Percentiles rank a stretch among this genome's conserved stretches.
These are phyloP conservation scores for Helicocarpus griseus DNA, from an alignment of 2,329 filamentous ascomycete species.

Conservation along the genomic window DNA sequence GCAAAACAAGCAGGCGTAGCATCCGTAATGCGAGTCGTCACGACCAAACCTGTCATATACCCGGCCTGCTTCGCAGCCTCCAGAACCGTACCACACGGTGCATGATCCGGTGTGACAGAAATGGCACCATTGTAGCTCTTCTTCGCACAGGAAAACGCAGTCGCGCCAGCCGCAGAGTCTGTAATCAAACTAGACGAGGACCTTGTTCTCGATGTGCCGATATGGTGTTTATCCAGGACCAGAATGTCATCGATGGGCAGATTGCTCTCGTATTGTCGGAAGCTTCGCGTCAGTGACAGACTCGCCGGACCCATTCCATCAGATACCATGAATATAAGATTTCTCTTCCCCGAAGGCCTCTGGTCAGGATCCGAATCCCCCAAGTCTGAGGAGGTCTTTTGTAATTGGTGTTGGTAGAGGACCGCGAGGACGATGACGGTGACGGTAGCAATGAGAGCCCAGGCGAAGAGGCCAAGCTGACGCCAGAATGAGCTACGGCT, in stretches of 20 bases:
- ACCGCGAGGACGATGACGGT: conserved; percentile 71
- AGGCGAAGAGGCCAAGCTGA: conserved; percentile 67
- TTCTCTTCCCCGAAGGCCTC: conserved; percentile 61
- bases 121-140: conserved; percentile 99
- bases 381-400: conserved; percentile 19
- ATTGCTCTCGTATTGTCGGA: conserved; percentile 64
- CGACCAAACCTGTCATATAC: conserved; percentile 86
- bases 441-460: conserved; percentile 73
- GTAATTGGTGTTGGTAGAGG: conserved; percentile 57
- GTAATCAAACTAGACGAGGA: conserved; percentile 80
- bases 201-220: conserved; percentile 79
- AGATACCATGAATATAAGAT: conserved; percentile 97
- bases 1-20: conserved; percentile 95
- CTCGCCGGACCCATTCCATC: conserved; percentile 97
- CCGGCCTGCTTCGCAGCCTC: conserved; percentile 89
- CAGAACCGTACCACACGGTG: conserved; percentile 82
- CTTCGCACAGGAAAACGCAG: conserved; percentile 81
- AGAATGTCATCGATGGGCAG: conserved; percentile 68
- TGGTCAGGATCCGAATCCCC: conserved; percentile 28
- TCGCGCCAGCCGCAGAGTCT: conserved; percentile 93
- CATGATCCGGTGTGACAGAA: conserved; percentile 71
- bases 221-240: conserved; percentile 75
- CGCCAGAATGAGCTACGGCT: conserved; percentile 50
- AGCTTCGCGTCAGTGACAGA: conserved; percentile 75
- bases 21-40: conserved; percentile 90